Conservation (phyloP, 805 yeast genomes). For the Groenewaldozyma tartarivorans region DNA sequence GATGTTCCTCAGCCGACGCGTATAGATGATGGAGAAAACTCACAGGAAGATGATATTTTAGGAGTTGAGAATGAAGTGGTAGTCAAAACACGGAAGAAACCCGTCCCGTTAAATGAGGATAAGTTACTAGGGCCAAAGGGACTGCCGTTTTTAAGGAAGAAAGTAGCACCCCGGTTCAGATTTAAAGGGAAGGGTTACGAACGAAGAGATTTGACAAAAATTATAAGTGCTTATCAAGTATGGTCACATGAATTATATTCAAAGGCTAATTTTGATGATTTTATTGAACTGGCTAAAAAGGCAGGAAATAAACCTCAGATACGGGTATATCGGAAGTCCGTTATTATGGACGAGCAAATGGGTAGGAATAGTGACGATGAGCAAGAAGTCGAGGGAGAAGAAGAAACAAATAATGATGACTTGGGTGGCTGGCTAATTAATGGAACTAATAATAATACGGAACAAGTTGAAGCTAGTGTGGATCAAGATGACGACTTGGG, state of each 20-base stretch:
- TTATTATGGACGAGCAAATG: slow-evolving; percentile 9
- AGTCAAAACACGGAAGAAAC: slow-evolving; percentile 21
- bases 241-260: slow-evolving; percentile 77
- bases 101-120: slow-evolving; percentile 43
- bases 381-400: not conserved
- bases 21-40: too few relatives aligned
- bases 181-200: slow-evolving; percentile 37
- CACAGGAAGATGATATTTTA: slow-evolving; percentile 8
- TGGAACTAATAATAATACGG: too few relatives aligned
- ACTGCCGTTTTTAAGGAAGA: slow-evolving; percentile 39
- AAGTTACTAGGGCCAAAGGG: slow-evolving; percentile 47
- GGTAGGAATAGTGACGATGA: slow-evolving; percentile 31
- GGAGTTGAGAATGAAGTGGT: slow-evolving; percentile 23
- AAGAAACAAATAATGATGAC: not conserved
- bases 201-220: slow-evolving; percentile 37
- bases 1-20: too few relatives aligned
- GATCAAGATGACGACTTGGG: too few relatives aligned
- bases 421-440: not conserved
- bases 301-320: slow-evolving; percentile 7
- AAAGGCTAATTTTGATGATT: slow-evolving; percentile 67
- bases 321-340: slow-evolving; percentile 7
- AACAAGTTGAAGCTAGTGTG: too few relatives aligned
- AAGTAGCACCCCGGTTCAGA: slow-evolving; percentile 17
- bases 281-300: slow-evolving; percentile 43
- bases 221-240: slow-evolving; percentile 51